Conservation (phyloP, 2,329 filamentous ascomycete species). For the Cercospora zeae-maydis region DNA sequence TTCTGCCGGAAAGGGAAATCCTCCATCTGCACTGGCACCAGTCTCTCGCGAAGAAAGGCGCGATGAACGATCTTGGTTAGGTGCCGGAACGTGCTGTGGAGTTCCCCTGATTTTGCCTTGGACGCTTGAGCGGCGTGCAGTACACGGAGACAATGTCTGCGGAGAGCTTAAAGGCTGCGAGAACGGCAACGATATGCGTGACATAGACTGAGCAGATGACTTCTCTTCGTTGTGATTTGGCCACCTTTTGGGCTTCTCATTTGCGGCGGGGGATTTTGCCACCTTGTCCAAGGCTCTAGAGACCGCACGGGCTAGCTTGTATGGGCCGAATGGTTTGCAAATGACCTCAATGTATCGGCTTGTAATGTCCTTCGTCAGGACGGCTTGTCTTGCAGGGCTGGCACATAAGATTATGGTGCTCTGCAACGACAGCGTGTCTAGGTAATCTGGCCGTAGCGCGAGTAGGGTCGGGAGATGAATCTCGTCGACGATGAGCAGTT, state of each 20-base stretch:
- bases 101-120: background rate
- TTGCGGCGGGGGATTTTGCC: background rate
- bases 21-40: constrained; percentile 11
- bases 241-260: background rate
- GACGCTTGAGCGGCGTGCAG: background rate
- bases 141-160: background rate
- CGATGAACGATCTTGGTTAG: background rate
- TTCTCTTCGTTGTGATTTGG: background rate
- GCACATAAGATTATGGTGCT: constrained; percentile 37
- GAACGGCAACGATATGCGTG: background rate
- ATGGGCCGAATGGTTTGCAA: constrained; percentile 25
- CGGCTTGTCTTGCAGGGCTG: constrained; percentile 29
- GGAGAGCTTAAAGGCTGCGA: background rate
- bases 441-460: constrained; percentile 14
- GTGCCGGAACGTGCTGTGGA: background rate
- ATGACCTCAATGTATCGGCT: constrained; percentile 22
- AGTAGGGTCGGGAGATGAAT: constrained; percentile 25
- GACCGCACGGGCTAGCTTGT: constrained; percentile 21
- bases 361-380: constrained; percentile 24
- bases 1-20: constrained; percentile 14
- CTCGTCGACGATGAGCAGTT: constrained; percentile 27
- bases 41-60: background rate
- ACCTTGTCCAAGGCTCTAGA: constrained; percentile 18
- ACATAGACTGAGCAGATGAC: background rate
- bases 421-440: constrained; percentile 19